Conservation (phyloP, 768 basidiomycete species). For the Hemileccinum rubropunctum region DNA sequence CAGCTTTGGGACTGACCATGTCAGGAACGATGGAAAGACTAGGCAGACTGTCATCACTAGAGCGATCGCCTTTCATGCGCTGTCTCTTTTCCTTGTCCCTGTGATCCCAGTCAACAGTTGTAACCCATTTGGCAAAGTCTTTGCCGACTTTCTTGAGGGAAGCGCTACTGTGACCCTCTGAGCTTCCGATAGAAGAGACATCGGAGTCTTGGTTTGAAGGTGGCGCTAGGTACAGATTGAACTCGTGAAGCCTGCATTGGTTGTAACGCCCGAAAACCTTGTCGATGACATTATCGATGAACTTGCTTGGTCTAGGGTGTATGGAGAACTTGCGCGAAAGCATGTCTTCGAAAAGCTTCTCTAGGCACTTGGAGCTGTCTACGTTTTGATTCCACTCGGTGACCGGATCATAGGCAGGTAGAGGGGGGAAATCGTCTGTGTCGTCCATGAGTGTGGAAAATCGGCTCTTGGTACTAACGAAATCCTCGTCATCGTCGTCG, state of each 20-base stretch:
- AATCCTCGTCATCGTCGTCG: conserved; percentile 33
- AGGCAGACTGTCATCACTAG: conserved; percentile 23
- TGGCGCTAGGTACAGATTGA: conserved; percentile 60
- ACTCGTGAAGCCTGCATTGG: conserved; percentile 42
- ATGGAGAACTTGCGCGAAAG: conserved; percentile 49
- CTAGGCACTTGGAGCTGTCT: conserved; percentile 44
- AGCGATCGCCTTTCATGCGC: conserved; percentile 21
- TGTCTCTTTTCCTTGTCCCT: conserved; percentile 27
- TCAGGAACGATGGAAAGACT: conserved; percentile 27
- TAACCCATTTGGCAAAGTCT: conserved; percentile 36
- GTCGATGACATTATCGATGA: conserved; percentile 44
- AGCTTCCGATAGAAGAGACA: conserved; percentile 20
- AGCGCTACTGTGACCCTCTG: conserved; percentile 24
- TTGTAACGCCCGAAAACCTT: conserved; percentile 51
- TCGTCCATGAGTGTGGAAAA: conserved; percentile 23
- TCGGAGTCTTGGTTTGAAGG: conserved; percentile 23
- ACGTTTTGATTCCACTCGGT: conserved; percentile 42
- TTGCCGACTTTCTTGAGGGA: conserved; percentile 29
- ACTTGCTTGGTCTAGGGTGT: conserved; percentile 49
- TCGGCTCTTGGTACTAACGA: conserved; percentile 30
- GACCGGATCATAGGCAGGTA: conserved; percentile 21
- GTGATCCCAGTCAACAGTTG: conserved; percentile 36
- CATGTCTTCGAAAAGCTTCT: conserved; percentile 60
- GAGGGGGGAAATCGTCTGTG: conserved; percentile 14
- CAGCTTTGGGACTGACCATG: conserved; percentile 34